phyloP scores from a whole-genome alignment of 1,284 basidiomycete genomes.

The Microbotryum lychnidis-dioicae region DNA sequence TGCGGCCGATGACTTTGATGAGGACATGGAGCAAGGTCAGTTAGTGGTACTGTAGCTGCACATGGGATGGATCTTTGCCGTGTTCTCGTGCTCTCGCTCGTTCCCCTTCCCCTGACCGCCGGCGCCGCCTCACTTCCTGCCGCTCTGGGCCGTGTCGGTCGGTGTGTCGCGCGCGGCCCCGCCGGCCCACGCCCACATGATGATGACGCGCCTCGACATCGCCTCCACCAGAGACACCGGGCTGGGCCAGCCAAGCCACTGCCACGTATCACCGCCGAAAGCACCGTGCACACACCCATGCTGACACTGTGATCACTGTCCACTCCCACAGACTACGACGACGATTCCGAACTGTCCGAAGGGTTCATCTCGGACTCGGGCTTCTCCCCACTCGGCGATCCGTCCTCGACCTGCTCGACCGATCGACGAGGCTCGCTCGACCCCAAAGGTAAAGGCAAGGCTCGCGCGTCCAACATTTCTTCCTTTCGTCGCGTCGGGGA shows the following conservation, averaged over 20 bases:
- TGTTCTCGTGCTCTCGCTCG: neutral
- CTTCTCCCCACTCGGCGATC: conserved; percentile 20
- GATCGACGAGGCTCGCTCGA: neutral
- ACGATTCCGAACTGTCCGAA: conserved; percentile 8
- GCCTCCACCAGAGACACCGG: neutral
- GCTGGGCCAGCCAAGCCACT: neutral
- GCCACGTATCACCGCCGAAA: neutral
- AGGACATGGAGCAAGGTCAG: conserved; percentile 8
- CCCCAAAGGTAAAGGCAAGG: conserved; percentile 46
- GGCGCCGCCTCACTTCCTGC: neutral
- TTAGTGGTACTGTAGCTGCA: neutral
- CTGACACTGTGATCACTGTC: neutral
- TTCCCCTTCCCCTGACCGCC: neutral
- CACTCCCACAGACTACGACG: conserved; percentile 9
- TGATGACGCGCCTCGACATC: neutral
- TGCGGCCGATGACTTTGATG: conserved; percentile 1
- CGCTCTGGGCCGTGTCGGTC: no score
- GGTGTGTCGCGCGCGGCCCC: no score
- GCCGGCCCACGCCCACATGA: neutral
- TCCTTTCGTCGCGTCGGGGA: conserved; percentile 57
- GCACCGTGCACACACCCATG: neutral
- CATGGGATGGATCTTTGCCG: neutral
- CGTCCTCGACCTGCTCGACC: neutral
- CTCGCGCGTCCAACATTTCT: neutral
- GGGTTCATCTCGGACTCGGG: conserved; percentile 21